Base-by-base conservation (phyloP, 2,329 filamentous ascomycete genomes). In the Aspergillus ustus region DNA sequence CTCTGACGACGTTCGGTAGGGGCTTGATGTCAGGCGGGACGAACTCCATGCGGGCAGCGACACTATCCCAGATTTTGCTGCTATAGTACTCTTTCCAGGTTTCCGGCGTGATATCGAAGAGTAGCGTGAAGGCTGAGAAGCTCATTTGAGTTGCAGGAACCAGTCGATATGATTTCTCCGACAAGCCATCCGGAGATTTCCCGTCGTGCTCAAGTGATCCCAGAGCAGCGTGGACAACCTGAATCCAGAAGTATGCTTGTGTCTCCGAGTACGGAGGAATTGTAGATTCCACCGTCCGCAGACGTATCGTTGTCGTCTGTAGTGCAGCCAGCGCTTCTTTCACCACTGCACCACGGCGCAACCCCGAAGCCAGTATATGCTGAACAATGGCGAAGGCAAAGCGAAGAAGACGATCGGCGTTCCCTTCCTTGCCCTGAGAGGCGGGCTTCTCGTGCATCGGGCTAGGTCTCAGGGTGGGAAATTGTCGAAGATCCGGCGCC, bases 171-270 rank as follows among this genome's bases (percentile, higher is more conserved):
- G 56, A 25, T 28, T 52, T 52, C 22, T 46, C 31, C n/a, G 17
- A 34, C 29, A 19, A 28, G 40, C n/a, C 3, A 34, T 40, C n/a
- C n/a, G 2, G 15, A 34, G 31, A 5, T 28, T 25, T 11, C 11
- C 15, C 17, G 8, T 20, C 9, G 17, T 7, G 25, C 37, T 52
- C 56, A 1, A 58, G 48, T 7, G 49, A 52, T 19, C 29, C 31
- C n/a, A 58, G 22, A 13, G 56, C 56, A 29, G 55, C 55, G 29
- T 57, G 55, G 6, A 52, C 56, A 19, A 52, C 44, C 28, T 58
- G 56, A 22, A 58, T 46, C 56, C 56, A 58, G 13, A 58, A 58
- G 22, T 52, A 45, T 7, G 56, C 45, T 43, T 58, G 56, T 15
- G 56, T 58, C 29, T 58, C 49, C 4, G 56, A 57, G 28, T 57